Base-by-base conservation (phyloP, 2,329 filamentous ascomycete species). In the Chalaropsis thielavioides region DNA sequence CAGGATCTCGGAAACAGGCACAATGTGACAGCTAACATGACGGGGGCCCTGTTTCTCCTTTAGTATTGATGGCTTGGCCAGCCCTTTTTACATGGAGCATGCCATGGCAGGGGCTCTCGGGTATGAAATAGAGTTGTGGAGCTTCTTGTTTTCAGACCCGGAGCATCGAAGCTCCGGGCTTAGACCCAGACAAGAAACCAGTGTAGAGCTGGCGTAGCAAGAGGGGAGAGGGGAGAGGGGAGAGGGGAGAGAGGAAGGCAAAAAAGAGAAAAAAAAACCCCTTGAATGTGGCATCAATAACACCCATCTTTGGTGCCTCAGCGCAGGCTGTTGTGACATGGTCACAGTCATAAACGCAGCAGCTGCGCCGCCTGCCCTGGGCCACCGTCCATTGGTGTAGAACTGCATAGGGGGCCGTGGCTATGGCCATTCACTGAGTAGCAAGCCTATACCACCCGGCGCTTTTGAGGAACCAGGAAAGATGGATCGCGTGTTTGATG, bases 1-100 rank as follows among this genome's bases (percentile, higher is more conserved):
- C 78, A 78, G 70, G 69, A 66, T 58, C 15, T 38, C 61, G 27
- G 35, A 58, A 58, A 58, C 27, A 19, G 27, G 10, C 13, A 38
- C 24, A 58, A 58, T 38, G 27, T 58, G 51, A 15, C 46, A 51
- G 62, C 46, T 59, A 51, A 27, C 27, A 43, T 31, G 19, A 43
- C 46, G 24, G 13, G 49, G 19, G 54, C 27, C 43, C 31, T 31
- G 31, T 60, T 51, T 43, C 31, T 15, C 27, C 13, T 49, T 41
- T 31, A 61, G 13, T 44, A 51, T 24, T 27, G 19, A 7, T 46
- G 5, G 41, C 17, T 38, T 58, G 27, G 27, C 54, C 10, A n/a
- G 5, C 27, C 27, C 17, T 58, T 17, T n/a, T n/a, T 35, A 3
- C 27, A n/a, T 15, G 7, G 54, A 19, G 27, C 7, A 15, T 31